These are phyloP conservation scores for Lentinula sp. DNA, from an alignment of 768 basidiomycete species.

Conservation along the genomic window DNA sequence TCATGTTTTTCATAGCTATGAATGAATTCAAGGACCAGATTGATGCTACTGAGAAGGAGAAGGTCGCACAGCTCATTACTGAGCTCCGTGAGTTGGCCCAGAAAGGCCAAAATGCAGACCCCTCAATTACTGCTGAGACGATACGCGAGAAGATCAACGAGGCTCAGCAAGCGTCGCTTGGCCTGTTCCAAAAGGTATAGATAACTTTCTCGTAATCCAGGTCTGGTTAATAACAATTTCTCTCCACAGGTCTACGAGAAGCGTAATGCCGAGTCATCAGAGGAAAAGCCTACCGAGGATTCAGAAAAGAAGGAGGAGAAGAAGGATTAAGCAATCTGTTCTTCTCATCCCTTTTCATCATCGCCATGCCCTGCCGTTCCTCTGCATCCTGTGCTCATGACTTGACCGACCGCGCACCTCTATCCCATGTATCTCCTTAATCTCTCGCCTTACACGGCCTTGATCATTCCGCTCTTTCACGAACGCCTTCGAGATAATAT, in stretches of 20 bases:
- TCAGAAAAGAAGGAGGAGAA: slow-evolving; percentile 53
- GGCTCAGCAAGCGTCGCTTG: slow-evolving; percentile 91
- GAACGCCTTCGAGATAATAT: not conserved
- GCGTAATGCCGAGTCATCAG: slow-evolving; percentile 63
- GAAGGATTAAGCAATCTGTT: slow-evolving; percentile 59
- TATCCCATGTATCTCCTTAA: too few relatives aligned
- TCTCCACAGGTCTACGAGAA: slow-evolving; percentile 69
- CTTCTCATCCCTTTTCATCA: slow-evolving; percentile 5
- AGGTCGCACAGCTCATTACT: slow-evolving; percentile 78
- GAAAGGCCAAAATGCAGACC: slow-evolving; percentile 87
- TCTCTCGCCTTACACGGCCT: not conserved
- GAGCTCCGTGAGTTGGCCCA: slow-evolving; percentile 86
- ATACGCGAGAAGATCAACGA: slow-evolving; percentile 93
- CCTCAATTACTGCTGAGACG: slow-evolving; percentile 70
- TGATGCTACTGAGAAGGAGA: slow-evolving; percentile 88
- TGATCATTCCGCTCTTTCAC: slow-evolving; percentile 3
- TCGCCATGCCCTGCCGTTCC: not conserved
- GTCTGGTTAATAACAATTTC: not conserved
- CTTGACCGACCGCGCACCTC: not conserved
- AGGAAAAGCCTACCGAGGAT: slow-evolving; percentile 26
- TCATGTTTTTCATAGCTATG: slow-evolving; percentile 53
- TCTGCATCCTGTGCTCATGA: slow-evolving; percentile 3
- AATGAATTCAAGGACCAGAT: slow-evolving; percentile 97
- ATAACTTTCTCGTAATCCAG: not conserved
- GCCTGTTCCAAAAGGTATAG: slow-evolving; percentile 87